These are phyloP conservation scores for Monosporascus cannonballus DNA, from an alignment of 2,329 filamentous ascomycete species.

Conservation along the genomic window DNA sequence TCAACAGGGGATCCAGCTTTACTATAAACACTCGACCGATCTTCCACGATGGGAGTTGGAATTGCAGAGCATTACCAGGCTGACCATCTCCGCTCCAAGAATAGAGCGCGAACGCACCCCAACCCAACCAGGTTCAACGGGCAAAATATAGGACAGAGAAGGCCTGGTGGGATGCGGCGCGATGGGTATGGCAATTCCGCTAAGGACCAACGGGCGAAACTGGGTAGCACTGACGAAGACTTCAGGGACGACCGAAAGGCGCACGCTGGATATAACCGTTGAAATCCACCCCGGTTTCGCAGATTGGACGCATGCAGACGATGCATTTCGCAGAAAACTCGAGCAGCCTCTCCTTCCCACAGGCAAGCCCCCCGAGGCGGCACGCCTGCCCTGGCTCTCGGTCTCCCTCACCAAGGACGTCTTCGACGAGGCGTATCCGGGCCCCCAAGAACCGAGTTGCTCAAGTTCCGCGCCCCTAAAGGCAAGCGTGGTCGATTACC, in stretches of 20 bases:
- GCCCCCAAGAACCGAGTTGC: conserved; percentile 9
- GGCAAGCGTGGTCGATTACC: conserved; percentile 3
- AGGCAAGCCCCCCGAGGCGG: conserved; percentile 21
- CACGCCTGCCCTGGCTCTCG: conserved; percentile 26
- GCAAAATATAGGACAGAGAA: neutral
- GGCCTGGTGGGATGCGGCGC: neutral
- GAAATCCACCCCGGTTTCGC: conserved; percentile 24
- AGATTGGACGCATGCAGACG: conserved; percentile 17
- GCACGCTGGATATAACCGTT: conserved; percentile 17
- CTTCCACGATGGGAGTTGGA: neutral
- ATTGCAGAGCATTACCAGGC: neutral
- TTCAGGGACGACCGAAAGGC: conserved; percentile 16
- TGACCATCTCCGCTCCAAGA: neutral
- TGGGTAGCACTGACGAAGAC: too few relatives aligned
- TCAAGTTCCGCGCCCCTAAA: neutral
- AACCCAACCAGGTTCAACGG: neutral
- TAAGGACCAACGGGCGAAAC: too few relatives aligned
- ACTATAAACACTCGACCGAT: neutral
- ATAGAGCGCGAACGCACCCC: too few relatives aligned
- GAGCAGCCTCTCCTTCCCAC: conserved; percentile 26
- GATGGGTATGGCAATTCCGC: neutral
- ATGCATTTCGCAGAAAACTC: conserved; percentile 18
- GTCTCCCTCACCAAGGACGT: conserved; percentile 27
- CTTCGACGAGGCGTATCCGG: conserved; percentile 23
- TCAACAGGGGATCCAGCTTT: conserved; percentile 1